A percentile compares a stretch with the other conserved stretches of the same genome.
These are phyloP conservation scores for Cruciata laevipes DNA, from an alignment of 257 asterid species.

Conservation along the genomic window DNA sequence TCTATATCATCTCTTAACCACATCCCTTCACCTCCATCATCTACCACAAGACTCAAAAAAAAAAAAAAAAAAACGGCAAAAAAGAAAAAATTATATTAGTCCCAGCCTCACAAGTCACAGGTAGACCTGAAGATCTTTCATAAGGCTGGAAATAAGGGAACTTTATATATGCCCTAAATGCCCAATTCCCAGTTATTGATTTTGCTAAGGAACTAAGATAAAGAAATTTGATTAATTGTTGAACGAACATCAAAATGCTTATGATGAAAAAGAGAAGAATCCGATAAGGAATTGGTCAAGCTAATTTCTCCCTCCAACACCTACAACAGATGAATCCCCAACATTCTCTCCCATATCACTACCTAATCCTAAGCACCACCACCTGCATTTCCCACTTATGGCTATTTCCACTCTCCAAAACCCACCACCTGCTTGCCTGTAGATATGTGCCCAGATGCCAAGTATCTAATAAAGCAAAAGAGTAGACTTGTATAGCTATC, in stretches of 20 bases:
- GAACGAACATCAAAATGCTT: neutral
- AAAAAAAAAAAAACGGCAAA: too few species aligned
- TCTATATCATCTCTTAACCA: neutral
- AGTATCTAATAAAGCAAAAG: neutral
- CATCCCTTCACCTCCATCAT: too few species aligned
- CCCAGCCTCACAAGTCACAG: neutral
- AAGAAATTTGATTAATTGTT: neutral
- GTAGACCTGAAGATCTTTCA: neutral
- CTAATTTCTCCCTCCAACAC: neutral
- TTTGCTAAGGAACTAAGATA: neutral
- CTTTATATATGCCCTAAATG: neutral
- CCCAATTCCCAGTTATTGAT: neutral
- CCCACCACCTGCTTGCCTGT: neutral
- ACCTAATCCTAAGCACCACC: too few species aligned
- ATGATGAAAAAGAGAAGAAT: neutral
- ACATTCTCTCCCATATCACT: neutral
- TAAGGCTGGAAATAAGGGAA: neutral
- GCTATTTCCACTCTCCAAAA: neutral
- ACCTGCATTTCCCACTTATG: neutral
- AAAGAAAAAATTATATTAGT: too few species aligned
- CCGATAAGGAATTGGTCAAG: neutral
- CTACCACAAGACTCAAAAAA: too few species aligned
- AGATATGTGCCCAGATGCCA: neutral
- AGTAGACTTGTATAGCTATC: neutral
- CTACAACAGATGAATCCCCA: constrained; percentile 1